Percentiles rank a stretch among this genome's conserved stretches.
These are phyloP conservation scores for Aspergillus nanangensis DNA, from an alignment of 495 filamentous ascomycete genomes.

Conservation along the genomic window DNA sequence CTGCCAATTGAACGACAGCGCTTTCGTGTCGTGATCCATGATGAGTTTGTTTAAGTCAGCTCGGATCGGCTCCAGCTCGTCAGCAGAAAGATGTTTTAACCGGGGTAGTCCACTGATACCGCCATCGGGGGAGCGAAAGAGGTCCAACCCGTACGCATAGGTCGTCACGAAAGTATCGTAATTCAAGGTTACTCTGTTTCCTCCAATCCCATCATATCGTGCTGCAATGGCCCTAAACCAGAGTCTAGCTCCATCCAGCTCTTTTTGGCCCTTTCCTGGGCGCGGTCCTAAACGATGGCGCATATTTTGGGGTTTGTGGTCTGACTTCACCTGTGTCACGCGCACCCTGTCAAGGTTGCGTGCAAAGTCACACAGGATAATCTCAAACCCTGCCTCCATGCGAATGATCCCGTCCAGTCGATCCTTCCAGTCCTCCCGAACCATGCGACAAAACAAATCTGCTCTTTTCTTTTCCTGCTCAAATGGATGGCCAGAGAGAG, in stretches of 20 bases:
- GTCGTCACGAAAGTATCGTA: conserved; percentile 59
- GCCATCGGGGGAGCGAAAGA: conserved; percentile 29
- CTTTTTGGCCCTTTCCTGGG: conserved; percentile 12
- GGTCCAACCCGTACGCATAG: conserved; percentile 49
- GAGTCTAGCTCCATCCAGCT: conserved; percentile 1
- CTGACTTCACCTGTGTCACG: conserved; percentile 26
- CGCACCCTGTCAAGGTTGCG: conserved; percentile 30
- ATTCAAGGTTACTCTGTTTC: conserved; percentile 48
- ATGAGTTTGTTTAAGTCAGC: conserved; percentile 38
- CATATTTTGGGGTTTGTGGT: no score
- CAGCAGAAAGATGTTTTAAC: conserved; percentile 28
- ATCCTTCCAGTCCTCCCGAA: conserved; percentile 38
- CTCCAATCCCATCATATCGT: conserved; percentile 58
- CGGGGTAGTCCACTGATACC: conserved; percentile 39
- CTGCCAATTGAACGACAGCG: conserved; percentile 51
- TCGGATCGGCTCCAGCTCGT: conserved; percentile 36
- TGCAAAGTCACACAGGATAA: conserved; percentile 62
- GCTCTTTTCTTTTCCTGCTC: conserved; percentile 44
- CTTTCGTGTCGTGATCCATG: conserved; percentile 13
- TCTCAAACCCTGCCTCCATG: conserved; percentile 67
- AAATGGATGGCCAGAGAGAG: conserved; percentile 1
- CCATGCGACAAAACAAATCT: conserved; percentile 43
- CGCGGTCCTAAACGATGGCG: no score
- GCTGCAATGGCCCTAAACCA: conserved; percentile 41
- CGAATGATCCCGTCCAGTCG: conserved; percentile 57